A percentile compares a stretch with the other conserved stretches of the same genome.
Conservation (phyloP, 306 rosid genomes). For the Delonix regia region DNA sequence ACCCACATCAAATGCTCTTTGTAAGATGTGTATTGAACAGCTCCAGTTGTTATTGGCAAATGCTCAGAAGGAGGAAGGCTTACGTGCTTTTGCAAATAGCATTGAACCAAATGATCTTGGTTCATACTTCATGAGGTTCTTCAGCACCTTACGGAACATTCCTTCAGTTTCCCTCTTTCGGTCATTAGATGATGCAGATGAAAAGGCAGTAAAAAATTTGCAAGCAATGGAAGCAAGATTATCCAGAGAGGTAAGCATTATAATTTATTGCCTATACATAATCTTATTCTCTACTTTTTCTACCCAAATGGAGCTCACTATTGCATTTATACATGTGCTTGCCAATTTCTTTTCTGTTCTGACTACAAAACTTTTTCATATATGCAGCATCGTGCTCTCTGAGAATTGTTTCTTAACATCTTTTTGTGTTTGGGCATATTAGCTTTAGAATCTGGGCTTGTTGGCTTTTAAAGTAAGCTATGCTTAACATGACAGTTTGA, state of each 20-base stretch:
- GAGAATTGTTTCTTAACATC: not conserved
- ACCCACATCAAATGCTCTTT: constrained; percentile 81
- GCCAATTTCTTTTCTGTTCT: not conserved
- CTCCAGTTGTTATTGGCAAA: constrained; percentile 77
- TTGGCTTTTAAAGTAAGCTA: not conserved
- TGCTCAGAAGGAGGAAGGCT: constrained; percentile 83
- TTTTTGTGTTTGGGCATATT: not conserved
- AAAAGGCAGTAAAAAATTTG: constrained; percentile 63
- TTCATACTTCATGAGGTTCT: constrained; percentile 85
- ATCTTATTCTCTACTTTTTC: not conserved
- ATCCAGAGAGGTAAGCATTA: constrained; percentile 61
- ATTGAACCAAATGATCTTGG: constrained; percentile 81
- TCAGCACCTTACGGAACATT: constrained; percentile 75
- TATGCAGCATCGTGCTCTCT: constrained; percentile 3
- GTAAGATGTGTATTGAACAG: constrained; percentile 90
- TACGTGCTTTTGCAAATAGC: constrained; percentile 47
- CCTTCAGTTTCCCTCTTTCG: constrained; percentile 91
- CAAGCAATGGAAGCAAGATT: constrained; percentile 69
- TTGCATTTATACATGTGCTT: constrained; percentile 7
- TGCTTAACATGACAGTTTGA: not conserved
- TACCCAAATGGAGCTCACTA: not conserved
- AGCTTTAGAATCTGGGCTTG: not conserved
- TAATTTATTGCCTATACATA: not conserved
- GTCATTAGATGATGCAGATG: constrained; percentile 68
- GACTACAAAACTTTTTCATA: not conserved